phyloP scores from a whole-genome alignment of 192 early-diverging fungal genomes.

The Coemansia sp. region DNA sequence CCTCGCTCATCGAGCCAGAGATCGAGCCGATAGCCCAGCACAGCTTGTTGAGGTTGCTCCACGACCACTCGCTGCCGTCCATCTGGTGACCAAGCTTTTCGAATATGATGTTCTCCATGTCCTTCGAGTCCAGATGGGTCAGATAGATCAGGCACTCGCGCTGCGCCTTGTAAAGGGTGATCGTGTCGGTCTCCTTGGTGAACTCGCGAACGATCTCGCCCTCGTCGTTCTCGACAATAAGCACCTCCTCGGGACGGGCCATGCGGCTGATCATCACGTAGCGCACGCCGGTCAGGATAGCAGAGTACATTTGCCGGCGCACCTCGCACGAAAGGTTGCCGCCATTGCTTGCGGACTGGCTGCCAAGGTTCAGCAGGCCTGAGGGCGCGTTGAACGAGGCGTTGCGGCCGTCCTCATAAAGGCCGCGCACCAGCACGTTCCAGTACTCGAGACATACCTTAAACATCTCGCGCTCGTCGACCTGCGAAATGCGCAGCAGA shows the following conservation, averaged over 20 bases:
- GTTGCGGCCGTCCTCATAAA: conserved; percentile 79
- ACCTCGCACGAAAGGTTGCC: conserved; percentile 32
- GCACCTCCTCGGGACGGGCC: conserved; percentile 97
- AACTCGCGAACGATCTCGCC: conserved; percentile 98
- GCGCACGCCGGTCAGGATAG: conserved; percentile 80
- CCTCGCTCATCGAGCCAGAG: conserved; percentile 94
- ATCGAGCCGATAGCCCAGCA: conserved; percentile 99
- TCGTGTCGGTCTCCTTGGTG: conserved; percentile 96
- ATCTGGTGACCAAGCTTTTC: conserved; percentile 91
- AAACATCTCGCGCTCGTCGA: conserved; percentile 96
- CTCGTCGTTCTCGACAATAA: conserved; percentile 98
- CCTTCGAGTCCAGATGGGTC: conserved; percentile 90
- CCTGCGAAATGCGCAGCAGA: conserved; percentile 83
- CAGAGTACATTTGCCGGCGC: conserved; percentile 82
- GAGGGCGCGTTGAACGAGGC: conserved; percentile 37
- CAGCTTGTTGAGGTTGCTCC: conserved; percentile 95
- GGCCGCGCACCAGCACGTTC: conserved; percentile 80
- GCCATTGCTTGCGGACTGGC: conserved; percentile 30
- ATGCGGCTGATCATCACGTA: conserved; percentile 98
- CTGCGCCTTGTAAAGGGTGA: conserved; percentile 97
- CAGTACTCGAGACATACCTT: conserved; percentile 99
- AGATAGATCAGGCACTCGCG: conserved; percentile 95
- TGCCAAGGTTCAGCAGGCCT: conserved; percentile 42
- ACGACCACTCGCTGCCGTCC: conserved; percentile 96
- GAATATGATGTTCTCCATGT: conserved; percentile 96